Conservation (phyloP, 2,329 filamentous ascomycete genomes). For the Alternaria solani region DNA sequence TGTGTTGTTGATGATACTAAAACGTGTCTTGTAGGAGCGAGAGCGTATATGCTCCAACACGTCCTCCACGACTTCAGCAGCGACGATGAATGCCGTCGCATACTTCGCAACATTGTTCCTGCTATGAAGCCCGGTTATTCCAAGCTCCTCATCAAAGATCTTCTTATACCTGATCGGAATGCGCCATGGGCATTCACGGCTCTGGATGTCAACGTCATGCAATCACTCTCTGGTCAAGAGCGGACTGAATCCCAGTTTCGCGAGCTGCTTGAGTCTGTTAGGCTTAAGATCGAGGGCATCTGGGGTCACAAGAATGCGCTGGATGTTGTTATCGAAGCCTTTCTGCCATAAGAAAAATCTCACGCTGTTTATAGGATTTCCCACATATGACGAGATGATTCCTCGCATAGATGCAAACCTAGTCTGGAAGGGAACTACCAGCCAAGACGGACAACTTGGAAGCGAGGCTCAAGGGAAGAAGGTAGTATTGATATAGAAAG, state of each 20-base stretch:
- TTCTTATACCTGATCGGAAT: background rate
- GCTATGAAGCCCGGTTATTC: background rate
- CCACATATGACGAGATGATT: fast-evolving
- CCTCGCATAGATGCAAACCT: background rate
- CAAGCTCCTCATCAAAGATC: background rate
- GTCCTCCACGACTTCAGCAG: background rate
- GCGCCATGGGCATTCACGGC: background rate
- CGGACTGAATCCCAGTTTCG: background rate
- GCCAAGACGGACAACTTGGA: background rate
- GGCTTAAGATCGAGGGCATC: background rate
- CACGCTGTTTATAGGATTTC: background rate
- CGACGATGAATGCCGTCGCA: background rate
- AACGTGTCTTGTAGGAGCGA: fast-evolving
- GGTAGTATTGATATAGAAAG: background rate
- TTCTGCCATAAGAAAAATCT: background rate
- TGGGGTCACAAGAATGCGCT: background rate
- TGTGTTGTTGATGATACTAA: background rate
- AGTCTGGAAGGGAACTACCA: background rate
- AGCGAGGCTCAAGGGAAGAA: background rate
- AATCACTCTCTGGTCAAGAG: background rate
- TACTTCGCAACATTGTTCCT: background rate
- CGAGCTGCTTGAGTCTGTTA: background rate
- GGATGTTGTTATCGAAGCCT: background rate
- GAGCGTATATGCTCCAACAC: background rate
- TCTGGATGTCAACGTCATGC: background rate